phyloP scores from a whole-genome alignment of 768 basidiomycete genomes.

The Kwoniella europaea region DNA sequence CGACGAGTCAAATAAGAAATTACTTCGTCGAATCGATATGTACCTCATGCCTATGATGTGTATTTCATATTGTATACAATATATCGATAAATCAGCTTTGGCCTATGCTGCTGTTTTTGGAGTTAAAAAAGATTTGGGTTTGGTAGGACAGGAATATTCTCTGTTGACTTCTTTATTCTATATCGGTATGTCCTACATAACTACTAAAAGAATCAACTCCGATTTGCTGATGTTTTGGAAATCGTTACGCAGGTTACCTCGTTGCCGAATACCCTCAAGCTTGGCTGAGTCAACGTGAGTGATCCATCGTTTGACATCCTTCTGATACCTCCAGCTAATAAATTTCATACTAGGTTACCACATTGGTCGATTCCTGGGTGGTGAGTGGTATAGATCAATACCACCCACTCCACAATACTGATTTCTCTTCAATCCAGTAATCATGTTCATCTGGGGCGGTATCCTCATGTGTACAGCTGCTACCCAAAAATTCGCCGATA shows the following conservation, averaged over 20 bases:
- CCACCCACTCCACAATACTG: neutral
- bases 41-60: constrained; percentile 17
- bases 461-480: constrained; percentile 12
- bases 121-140: constrained; percentile 1
- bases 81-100: constrained; percentile 13
- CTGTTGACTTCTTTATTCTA: constrained; percentile 16
- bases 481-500: constrained; percentile 29
- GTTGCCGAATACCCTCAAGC: constrained; percentile 18
- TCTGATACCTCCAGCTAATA: neutral
- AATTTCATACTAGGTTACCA: neutral
- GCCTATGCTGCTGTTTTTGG: constrained; percentile 17
- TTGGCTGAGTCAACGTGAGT: constrained; percentile 13
- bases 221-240: no score
- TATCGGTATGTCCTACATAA: neutral
- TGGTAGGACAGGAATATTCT: constrained; percentile 13
- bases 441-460: constrained; percentile 17
- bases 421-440: neutral
- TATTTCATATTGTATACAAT: constrained; percentile 19
- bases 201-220: no score
- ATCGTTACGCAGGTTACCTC: constrained; percentile 3
- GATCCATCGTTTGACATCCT: neutral
- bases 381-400: neutral
- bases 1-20: constrained; percentile 13
- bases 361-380: constrained; percentile 11
- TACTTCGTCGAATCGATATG: constrained; percentile 16